phyloP scores from a whole-genome alignment of 2,329 filamentous ascomycete species.

The Fusarium tupiense region DNA sequence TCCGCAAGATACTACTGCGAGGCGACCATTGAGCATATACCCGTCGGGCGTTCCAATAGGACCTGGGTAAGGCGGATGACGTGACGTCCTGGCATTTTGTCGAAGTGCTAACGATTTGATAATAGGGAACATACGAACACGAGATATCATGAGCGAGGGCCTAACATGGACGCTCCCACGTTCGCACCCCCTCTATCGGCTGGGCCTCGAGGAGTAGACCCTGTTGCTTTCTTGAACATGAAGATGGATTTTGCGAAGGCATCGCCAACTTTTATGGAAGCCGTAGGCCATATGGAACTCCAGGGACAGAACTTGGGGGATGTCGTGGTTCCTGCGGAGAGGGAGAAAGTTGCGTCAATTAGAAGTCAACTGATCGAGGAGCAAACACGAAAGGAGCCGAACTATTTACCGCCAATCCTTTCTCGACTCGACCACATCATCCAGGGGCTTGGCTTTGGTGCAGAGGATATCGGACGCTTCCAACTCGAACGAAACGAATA shows the following conservation, averaged over 20 bases:
- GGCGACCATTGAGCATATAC: constrained; percentile 63
- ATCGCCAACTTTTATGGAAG: constrained; percentile 65
- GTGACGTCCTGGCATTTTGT: constrained; percentile 59
- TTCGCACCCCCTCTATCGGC: constrained; percentile 57
- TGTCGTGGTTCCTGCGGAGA: constrained; percentile 61
- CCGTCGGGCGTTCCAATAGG: constrained; percentile 55
- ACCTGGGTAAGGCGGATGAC: constrained; percentile 57
- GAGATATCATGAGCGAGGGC: constrained; percentile 62
- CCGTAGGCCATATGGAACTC: constrained; percentile 60
- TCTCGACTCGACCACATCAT: constrained; percentile 65
- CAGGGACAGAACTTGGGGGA: constrained; percentile 63
- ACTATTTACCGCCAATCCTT: constrained; percentile 72
- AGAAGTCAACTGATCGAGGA: constrained; percentile 66
- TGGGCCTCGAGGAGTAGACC: constrained; percentile 56
- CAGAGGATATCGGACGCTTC: constrained; percentile 63
- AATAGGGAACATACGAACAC: constrained; percentile 58
- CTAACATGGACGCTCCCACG: constrained; percentile 59
- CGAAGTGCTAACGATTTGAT: constrained; percentile 62
- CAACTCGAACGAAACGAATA: constrained; percentile 64
- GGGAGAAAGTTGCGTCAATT: constrained; percentile 61
- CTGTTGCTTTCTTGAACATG: constrained; percentile 67
- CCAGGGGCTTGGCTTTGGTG: constrained; percentile 62
- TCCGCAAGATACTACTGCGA: constrained; percentile 56
- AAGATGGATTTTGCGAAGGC: constrained; percentile 67
- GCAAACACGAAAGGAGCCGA: constrained; percentile 66